These are phyloP conservation scores for Tulasnella sp. DNA, from an alignment of 768 basidiomycete genomes.

Conservation along the genomic window DNA sequence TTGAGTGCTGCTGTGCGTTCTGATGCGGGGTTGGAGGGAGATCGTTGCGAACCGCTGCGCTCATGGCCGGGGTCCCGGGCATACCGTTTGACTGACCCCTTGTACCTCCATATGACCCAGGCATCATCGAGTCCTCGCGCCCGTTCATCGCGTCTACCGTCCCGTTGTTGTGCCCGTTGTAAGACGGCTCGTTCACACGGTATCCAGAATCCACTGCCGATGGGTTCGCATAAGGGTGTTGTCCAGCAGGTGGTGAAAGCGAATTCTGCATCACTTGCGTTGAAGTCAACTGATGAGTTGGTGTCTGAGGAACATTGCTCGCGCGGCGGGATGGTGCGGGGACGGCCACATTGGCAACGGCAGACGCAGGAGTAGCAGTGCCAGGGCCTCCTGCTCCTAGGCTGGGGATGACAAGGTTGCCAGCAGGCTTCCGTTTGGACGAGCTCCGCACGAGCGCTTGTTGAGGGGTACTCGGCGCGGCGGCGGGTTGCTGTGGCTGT, in stretches of 20 bases:
- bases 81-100: constrained; percentile 8
- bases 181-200: background rate
- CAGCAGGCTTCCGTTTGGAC: constrained; percentile 52
- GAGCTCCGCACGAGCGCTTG: constrained; percentile 70
- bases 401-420: constrained; percentile 44
- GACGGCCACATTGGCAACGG: constrained; percentile 63
- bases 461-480: constrained; percentile 43
- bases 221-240: constrained; percentile 12
- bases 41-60: constrained; percentile 7
- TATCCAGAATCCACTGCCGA: background rate
- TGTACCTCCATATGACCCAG: constrained; percentile 6
- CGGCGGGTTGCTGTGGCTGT: background rate
- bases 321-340: constrained; percentile 29
- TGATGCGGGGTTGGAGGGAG: constrained; percentile 1
- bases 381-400: constrained; percentile 21
- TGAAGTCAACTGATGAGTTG: background rate
- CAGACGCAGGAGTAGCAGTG: constrained; percentile 53
- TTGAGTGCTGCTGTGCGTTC: background rate
- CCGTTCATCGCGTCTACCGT: background rate
- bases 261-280: background rate
- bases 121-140: constrained; percentile 30
- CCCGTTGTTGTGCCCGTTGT: constrained; percentile 7
- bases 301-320: background rate
- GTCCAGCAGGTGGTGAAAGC: constrained; percentile 1
- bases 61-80: constrained; percentile 16